Base-by-base conservation (phyloP, 352 stramenopile species). In the Phytophthora pinifolia region DNA sequence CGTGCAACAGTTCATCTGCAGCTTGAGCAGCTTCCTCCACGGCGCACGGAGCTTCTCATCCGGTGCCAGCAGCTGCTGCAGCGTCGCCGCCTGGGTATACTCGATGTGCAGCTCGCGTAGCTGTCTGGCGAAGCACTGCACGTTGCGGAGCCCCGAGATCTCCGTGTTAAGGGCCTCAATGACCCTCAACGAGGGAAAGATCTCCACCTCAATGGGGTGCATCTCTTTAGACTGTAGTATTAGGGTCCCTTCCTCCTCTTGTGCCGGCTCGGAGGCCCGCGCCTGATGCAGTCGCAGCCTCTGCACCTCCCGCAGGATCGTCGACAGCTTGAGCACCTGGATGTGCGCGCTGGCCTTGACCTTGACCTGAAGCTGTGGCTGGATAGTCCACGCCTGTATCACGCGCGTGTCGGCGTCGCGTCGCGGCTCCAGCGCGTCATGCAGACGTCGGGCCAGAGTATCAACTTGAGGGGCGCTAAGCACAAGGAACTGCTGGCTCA, bases 251-350 rank as follows among this genome's bases (percentile, higher is more conserved):
- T 46, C 13, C 5, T 51, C 25, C 17, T 35, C 17, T 6, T 25
- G 2, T 30, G 6, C 13, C 14, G 9, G 9, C 4, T 66, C 59
- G 27, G 72, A 25, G 9, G 48, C 49, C 12, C 71, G 70, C 12
- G 69, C 65, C 54, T 90, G 70, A 41, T 91, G 64, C 47, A 95
- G 60, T 13, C 83, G 76, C 32, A 95, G 65, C 7, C 71, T 56
- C 25, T 70, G 69, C 27, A 91, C 82, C 54, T 95, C 81, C 5
- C 79, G 71, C 31, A 95, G 63, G 7, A 92, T 89, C 12, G 86
- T 95, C 12, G 83, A 93, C 38, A 95, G 72, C 46, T 95, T 95
- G 56, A 95, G 80, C 56, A 95, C 81, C 54, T 89, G 79, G 33
- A 95, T 73, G 55, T 95, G 83, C 33, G 76, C 80, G 54, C 72